These are phyloP conservation scores for Musa troglodytarum DNA, from an alignment of 176 grass and related monocot species.

Conservation along the genomic window DNA sequence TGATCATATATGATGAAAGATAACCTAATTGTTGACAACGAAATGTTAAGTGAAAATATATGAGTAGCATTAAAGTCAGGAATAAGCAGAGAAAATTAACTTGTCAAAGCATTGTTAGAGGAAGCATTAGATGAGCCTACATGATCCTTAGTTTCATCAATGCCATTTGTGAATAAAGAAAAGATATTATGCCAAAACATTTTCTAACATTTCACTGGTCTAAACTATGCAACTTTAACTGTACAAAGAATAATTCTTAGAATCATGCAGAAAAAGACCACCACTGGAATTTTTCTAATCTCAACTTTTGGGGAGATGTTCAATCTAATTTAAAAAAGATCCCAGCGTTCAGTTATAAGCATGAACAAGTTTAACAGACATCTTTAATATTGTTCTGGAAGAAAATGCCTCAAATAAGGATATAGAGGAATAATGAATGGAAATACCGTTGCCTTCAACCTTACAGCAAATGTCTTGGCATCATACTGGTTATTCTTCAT, in stretches of 20 bases:
- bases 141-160: not conserved
- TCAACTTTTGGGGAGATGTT: not conserved
- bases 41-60: not conserved
- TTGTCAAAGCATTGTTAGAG: not conserved
- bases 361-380: not conserved
- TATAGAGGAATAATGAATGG: constrained; percentile 6
- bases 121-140: not conserved
- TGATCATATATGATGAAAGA: not conserved
- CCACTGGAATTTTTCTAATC: not conserved
- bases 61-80: not conserved
- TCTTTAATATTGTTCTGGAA: not conserved
- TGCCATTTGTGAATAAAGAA: not conserved
- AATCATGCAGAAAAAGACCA: not conserved
- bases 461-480: constrained; percentile 81
- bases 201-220: not conserved
- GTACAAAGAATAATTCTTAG: no score
- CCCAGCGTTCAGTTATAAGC: not conserved
- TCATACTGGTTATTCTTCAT: constrained; percentile 80
- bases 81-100: not conserved
- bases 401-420: not conserved
- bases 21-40: not conserved
- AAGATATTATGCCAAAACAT: not conserved
- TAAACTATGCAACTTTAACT: no score
- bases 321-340: not conserved
- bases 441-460: constrained; percentile 64